Conservation (phyloP, 805 yeast genomes). For the Candida corydali region DNA sequence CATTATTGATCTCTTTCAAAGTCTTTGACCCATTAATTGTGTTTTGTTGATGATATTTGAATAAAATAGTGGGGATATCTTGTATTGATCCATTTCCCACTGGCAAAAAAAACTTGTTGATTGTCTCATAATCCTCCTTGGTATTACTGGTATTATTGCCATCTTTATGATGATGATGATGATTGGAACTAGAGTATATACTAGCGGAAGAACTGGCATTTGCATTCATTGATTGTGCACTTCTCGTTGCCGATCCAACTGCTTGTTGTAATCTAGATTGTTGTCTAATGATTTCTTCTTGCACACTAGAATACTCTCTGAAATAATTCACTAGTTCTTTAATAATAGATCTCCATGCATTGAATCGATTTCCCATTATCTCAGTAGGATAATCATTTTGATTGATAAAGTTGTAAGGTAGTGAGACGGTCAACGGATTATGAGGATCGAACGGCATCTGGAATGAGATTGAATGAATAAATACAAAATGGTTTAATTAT, state of each 20-base stretch:
- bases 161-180: constrained; percentile 4
- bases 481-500: too few species aligned
- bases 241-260: constrained; percentile 30
- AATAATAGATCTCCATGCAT: constrained; percentile 81
- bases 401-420: constrained; percentile 32
- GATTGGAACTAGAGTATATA: constrained; percentile 4
- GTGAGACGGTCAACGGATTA: constrained; percentile 37
- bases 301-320: constrained; percentile 75
- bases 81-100: constrained; percentile 70
- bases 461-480: too few species aligned
- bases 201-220: neutral
- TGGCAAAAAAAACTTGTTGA: constrained; percentile 61
- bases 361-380: constrained; percentile 74
- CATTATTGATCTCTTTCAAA: constrained; percentile 44
- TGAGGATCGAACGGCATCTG: constrained; percentile 12
- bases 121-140: constrained; percentile 28
- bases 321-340: constrained; percentile 71
- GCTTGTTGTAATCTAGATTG: constrained; percentile 79
- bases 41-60: constrained; percentile 45
- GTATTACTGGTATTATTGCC: constrained; percentile 5
- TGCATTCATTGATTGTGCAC: neutral
- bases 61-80: constrained; percentile 69
- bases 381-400: constrained; percentile 70
- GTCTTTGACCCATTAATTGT: constrained; percentile 36
- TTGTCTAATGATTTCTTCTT: constrained; percentile 84